Percentiles rank a stretch among this genome's conserved stretches.
phyloP scores from a whole-genome alignment of 208 protist genomes.

The Leishmania gerbilli region DNA sequence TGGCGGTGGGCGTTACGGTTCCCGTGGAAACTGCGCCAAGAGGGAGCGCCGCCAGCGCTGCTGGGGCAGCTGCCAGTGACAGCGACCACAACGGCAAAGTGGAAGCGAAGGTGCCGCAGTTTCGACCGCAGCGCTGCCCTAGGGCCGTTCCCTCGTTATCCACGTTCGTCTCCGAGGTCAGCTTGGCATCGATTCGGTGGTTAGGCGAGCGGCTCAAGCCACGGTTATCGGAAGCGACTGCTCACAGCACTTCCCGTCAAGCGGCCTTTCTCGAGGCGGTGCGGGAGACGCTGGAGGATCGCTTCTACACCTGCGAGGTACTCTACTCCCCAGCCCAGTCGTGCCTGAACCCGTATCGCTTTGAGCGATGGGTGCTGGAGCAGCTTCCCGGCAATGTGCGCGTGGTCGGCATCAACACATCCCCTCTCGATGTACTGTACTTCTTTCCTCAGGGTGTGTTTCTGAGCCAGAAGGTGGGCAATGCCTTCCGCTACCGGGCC shows the following conservation, averaged over 20 bases:
- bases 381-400: conserved; percentile 56
- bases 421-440: conserved; percentile 54
- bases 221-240: neutral
- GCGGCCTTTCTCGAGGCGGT: conserved; percentile 28
- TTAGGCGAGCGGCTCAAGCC: neutral
- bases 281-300: conserved; percentile 16
- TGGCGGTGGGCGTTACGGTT: conserved; percentile 1
- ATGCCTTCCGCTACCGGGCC: conserved; percentile 67
- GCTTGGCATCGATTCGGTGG: neutral
- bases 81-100: neutral
- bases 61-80: neutral
- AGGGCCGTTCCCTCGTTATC: neutral
- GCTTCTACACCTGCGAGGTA: conserved; percentile 41
- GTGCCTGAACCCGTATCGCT: conserved; percentile 37
- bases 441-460: conserved; percentile 78
- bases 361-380: conserved; percentile 57
- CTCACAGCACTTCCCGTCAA: neutral
- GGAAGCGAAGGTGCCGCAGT: neutral
- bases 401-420: conserved; percentile 72
- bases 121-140: neutral
- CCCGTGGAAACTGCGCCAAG: neutral
- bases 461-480: conserved; percentile 65
- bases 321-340: conserved; percentile 44
- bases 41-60: neutral
- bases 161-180: too few species aligned